Conservation (phyloP, 345 rosid species). For the Hevea brasiliensis region DNA sequence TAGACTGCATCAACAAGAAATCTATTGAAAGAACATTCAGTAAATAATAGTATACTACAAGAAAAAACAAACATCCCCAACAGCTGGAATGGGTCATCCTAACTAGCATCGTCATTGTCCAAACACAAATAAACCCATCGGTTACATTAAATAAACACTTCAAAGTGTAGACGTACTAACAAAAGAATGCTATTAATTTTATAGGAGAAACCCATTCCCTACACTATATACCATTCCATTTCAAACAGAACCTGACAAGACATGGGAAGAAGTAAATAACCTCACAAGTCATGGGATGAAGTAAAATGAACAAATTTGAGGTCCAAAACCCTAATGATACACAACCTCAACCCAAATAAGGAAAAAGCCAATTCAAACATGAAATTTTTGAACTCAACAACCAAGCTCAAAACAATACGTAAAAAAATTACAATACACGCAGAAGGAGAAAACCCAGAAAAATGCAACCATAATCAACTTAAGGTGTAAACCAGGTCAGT, state of each 20-base stretch:
- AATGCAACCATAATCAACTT: neutral
- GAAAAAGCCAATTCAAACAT: conserved; percentile 1
- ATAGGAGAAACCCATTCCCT: neutral
- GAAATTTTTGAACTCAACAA: neutral
- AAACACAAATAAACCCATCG: neutral
- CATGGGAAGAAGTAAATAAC: neutral
- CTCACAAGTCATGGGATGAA: too few species aligned
- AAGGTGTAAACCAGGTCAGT: too few species aligned
- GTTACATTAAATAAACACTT: neutral
- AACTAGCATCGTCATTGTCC: neutral
- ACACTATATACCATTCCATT: neutral
- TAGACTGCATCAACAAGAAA: too few species aligned
- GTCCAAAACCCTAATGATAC: neutral
- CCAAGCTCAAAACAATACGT: neutral
- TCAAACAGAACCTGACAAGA: neutral
- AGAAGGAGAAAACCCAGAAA: neutral
- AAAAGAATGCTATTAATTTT: neutral
- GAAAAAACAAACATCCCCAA: too few species aligned
- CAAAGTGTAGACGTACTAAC: neutral
- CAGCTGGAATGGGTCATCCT: too few species aligned
- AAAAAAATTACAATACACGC: neutral
- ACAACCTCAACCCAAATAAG: neutral
- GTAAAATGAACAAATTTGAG: neutral
- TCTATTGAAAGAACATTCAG: too few species aligned
- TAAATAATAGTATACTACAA: too few species aligned